Conservation (phyloP, 441 rosid genomes). For the Gossypium schwendimanii region DNA sequence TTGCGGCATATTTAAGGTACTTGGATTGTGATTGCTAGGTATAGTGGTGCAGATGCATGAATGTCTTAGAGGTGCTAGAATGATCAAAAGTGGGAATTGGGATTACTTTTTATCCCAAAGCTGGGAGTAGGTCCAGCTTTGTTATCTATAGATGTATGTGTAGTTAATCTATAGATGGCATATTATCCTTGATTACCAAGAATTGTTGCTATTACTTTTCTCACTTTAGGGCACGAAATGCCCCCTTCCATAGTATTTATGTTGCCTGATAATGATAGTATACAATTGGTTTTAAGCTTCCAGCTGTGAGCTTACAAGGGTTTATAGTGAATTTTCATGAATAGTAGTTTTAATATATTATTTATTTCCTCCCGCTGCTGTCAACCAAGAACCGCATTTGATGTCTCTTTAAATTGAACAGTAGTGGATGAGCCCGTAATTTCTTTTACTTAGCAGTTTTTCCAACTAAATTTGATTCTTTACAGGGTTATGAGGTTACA, state of each 20-base stretch:
- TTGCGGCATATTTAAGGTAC: background rate
- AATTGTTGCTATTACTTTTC: background rate
- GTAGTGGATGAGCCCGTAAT: background rate
- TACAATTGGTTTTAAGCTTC: background rate
- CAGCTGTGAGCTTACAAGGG: background rate
- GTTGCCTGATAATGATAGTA: background rate
- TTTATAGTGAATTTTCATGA: background rate
- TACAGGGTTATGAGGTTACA: constrained; percentile 85
- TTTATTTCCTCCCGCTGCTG: background rate
- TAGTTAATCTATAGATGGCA: background rate
- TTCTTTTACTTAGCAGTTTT: background rate
- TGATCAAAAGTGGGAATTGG: background rate
- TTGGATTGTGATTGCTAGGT: background rate
- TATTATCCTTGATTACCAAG: background rate
- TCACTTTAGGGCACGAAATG: background rate
- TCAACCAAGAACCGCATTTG: background rate
- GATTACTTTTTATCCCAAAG: background rate
- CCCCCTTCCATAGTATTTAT: background rate
- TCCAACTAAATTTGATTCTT: constrained; percentile 20
- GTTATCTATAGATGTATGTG: background rate
- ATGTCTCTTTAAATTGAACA: background rate
- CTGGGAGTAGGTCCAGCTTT: background rate
- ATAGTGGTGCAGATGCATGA: background rate
- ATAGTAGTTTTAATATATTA: background rate
- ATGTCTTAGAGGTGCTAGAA: background rate